Conservation (phyloP, 2,329 filamentous ascomycete genomes). For the Aspergillus hiratsukae region DNA sequence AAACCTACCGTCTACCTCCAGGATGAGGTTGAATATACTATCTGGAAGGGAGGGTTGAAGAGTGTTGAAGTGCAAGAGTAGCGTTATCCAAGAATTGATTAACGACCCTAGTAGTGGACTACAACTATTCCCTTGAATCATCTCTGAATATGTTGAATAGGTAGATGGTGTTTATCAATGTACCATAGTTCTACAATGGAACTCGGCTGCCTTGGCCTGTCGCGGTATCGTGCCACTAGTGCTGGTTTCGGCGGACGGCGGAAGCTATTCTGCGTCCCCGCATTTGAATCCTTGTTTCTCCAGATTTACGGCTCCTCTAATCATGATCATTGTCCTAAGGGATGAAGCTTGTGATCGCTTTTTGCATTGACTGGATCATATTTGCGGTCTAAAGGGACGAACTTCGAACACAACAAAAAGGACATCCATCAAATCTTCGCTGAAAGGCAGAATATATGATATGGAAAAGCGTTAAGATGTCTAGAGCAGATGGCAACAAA, state of each 20-base stretch:
- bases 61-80: constrained; percentile 5
- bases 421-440: neutral
- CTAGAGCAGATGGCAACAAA: neutral
- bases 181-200: neutral
- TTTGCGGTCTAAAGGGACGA: neutral
- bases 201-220: neutral
- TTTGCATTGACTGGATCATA: neutral
- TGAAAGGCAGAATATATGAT: neutral
- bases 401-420: neutral
- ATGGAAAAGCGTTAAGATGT: neutral
- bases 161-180: neutral
- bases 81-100: neutral
- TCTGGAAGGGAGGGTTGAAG: constrained; percentile 59
- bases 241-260: neutral
- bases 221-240: too few species aligned
- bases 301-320: neutral
- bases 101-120: neutral
- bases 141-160: neutral
- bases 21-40: constrained; percentile 63
- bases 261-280: neutral
- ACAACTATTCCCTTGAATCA: too few species aligned
- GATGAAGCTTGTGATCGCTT: neutral
- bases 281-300: neutral
- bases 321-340: neutral
- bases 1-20: neutral